Evolutionary conservation across 1,284 basidiomycete genomes (phyloP), one percentile per base, ranked within the genome.

Genomic region (Hypsizygus ulmarius): DNA sequence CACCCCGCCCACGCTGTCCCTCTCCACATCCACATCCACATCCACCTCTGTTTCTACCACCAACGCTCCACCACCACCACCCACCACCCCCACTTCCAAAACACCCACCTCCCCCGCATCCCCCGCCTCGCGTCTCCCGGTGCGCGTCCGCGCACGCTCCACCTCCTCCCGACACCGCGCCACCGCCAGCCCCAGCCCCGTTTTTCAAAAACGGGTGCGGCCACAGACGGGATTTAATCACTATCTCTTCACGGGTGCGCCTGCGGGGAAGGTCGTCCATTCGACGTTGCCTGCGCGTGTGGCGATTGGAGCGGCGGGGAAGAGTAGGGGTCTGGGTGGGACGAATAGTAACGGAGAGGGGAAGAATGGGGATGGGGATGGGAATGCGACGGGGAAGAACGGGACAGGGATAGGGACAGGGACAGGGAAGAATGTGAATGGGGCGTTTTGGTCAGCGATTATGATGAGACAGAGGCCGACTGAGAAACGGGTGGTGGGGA

Each of bases 181-280:
- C 3, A 50, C 37, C 11, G 8, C 19, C 15, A 25, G 19, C 3
- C 16, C 19, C 10, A 34, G n/a, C n/a, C n/a, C n/a, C n/a, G n/a
- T n/a, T n/a, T n/a, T 10, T 3, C 27, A 38, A 12, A 19, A 38
- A 30, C 40, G 50, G 37, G 35, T 48, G 16, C 51, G 58, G 19
- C 57, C 59, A 5, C 54, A 55, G 38, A 56, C 57, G 9, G 58
- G 55, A 28, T n/a, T n/a, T n/a, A n/a, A n/a, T n/a, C n/a, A n/a
- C n/a, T 55, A 58, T 44, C 49, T 47, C 35, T 34, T 49, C 14
- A 49, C 49, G 12, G 46, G 47, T 21, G 44, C n/a, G n/a, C 11
- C 21, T 6, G 6, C n/a, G 34, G 42, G 49, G 38, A 34, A 35
- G 21, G 34, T 21, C 7, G 48, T 52, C 29, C 51, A 52, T n/a